Base-by-base conservation (phyloP, 345 rosid species). In the Zanthoxylum bungeanum region DNA sequence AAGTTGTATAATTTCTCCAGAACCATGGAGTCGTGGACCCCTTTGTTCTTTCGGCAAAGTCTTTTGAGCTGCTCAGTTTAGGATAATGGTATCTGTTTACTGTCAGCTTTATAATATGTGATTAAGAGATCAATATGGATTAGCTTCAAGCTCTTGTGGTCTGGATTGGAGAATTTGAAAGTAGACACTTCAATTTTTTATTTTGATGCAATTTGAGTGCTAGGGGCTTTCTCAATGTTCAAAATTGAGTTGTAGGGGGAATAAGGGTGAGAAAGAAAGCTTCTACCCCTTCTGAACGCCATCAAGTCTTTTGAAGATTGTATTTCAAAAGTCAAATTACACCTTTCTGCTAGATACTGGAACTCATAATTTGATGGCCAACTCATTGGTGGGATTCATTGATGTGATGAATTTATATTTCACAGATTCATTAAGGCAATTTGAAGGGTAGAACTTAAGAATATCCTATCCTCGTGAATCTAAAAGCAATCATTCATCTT, bases 161-260 rank as follows among this genome's bases (percentile, higher is more conserved):
- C 30, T 68, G 21, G 21, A 63, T 66, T 66, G 62, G 50, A 51
- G 36, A 30, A 55, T 37, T 55, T 68, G 62, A 61, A 66, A 39
- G 10, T 51, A 61, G 16, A 44, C 49, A 44, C 4, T 42, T 14
- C 49, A 31, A 19, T n/a, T 33, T 5, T 3, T 4, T 33, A n/a
- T 21, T 52, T 51, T 33, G 17, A 10, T 25, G 11, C 17, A n/a
- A 68, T 39, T 68, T 55, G 19, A 16, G 51, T 55, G 34, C 17
- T n/a, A 24, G 5, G 28, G 27, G 11, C 1, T 25, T 27, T 19
- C 28, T 36, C 22, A 58, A 8, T 14, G 24, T 39, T 53, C 4
- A 53, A 56, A 55, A 55, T 27, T 58, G 39, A 19, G 51, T 4
- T 55, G 49, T 17, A 12, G 22, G 28, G 47, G 60, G n/a, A 36